Evolutionary conservation across 805 yeast species (phyloP).

Genomic region (Schwanniomyces sp.): DNA sequence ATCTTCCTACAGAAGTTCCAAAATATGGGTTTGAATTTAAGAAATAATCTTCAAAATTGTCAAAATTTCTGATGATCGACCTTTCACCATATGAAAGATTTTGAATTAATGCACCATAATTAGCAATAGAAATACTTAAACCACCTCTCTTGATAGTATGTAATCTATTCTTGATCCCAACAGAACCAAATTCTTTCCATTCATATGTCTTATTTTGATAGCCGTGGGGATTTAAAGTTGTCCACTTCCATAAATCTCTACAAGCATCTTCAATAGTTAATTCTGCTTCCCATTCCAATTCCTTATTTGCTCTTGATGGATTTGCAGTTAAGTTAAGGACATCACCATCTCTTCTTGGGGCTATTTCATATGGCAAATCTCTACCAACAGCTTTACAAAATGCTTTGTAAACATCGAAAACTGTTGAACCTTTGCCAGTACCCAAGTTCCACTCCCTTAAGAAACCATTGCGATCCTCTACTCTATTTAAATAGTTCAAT

Average conservation of each 20-base stretch:
- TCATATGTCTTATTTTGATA: constrained; percentile 35
- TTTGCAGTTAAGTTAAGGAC: constrained; percentile 74
- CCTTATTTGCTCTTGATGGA: constrained; percentile 63
- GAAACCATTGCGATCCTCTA: constrained; percentile 41
- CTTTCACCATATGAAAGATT: constrained; percentile 38
- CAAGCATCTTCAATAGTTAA: constrained; percentile 63
- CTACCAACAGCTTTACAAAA: constrained; percentile 66
- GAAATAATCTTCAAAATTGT: constrained; percentile 28
- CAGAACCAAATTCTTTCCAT: constrained; percentile 29
- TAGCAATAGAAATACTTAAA: constrained; percentile 43
- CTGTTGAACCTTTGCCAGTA: constrained; percentile 79
- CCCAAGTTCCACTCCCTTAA: constrained; percentile 84
- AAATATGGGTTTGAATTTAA: constrained; percentile 46
- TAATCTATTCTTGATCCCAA: constrained; percentile 28
- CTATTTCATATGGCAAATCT: constrained; percentile 63
- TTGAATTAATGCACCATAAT: constrained; percentile 54
- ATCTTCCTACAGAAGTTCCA: constrained; percentile 67
- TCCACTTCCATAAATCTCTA: constrained; percentile 77
- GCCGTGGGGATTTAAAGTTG: constrained; percentile 65
- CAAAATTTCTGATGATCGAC: constrained; percentile 40
- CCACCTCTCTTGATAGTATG: constrained; percentile 33
- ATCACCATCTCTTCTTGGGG: constrained; percentile 71
- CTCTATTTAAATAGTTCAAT: constrained; percentile 48
- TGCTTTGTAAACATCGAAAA: constrained; percentile 65
- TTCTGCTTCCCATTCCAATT: constrained; percentile 64